Percentiles rank a stretch among this genome's conserved stretches.
Evolutionary conservation across 1,139 yeast species (phyloP).

Genomic region (Hansenula anomala): DNA sequence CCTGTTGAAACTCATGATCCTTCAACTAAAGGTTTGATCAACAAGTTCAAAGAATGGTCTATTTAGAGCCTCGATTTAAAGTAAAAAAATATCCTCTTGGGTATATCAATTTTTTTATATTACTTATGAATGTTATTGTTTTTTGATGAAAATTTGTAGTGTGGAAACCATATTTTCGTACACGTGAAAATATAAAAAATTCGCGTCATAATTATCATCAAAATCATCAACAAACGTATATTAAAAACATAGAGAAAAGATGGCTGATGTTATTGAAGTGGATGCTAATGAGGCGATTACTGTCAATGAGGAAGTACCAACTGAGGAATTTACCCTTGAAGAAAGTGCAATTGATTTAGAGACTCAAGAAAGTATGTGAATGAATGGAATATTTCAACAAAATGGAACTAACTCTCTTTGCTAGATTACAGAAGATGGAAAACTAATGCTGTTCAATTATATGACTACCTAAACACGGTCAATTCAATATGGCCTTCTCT

Average conservation of each 20-base stretch:
- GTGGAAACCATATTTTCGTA: too few species aligned
- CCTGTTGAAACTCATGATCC: constrained; percentile 73
- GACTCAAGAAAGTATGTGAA: constrained; percentile 3
- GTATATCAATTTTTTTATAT: too few species aligned
- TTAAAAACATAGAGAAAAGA: too few species aligned
- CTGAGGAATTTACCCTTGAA: background rate
- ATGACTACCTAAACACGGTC: constrained; percentile 70
- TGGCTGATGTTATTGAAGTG: constrained; percentile 1
- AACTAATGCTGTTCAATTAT: constrained; percentile 67
- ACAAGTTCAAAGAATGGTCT: constrained; percentile 86
- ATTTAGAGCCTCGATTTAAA: too few species aligned
- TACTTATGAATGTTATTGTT: too few species aligned
- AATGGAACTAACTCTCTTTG: background rate
- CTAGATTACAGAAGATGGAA: constrained; percentile 59
- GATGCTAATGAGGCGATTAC: too few species aligned
- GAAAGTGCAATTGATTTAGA: background rate
- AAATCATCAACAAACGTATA: background rate
- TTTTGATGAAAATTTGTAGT: background rate
- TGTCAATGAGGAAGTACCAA: too few species aligned
- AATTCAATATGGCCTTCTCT: constrained; percentile 79
- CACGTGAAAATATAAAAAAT: background rate
- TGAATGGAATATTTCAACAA: too few species aligned
- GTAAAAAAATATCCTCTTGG: too few species aligned
- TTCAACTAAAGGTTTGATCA: constrained; percentile 87
- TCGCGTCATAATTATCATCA: constrained; percentile 1